A percentile compares a stretch with the other conserved stretches of the same genome.
Evolutionary conservation across 2,329 filamentous ascomycete species (phyloP).

Genomic region (Exophiala bonariae): DNA sequence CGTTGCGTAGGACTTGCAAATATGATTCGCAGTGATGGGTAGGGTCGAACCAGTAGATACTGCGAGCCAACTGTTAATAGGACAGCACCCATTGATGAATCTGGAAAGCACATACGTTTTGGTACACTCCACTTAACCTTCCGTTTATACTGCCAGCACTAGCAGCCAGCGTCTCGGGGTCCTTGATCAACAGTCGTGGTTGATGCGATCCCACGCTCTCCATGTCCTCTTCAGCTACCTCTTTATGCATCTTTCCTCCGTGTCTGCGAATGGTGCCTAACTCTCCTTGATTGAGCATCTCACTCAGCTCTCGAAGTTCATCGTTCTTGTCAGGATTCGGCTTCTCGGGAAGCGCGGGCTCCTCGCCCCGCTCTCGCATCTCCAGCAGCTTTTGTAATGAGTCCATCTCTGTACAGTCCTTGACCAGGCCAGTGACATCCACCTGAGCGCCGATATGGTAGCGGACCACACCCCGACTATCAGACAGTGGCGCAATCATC

Average conservation of each 20-base stretch:
- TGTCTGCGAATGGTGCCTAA: constrained; percentile 62
- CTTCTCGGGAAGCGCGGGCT: constrained; percentile 25
- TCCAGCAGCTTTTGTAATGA: constrained; percentile 54
- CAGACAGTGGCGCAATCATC: constrained; percentile 70
- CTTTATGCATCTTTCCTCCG: constrained; percentile 65
- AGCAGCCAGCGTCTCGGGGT: constrained; percentile 34
- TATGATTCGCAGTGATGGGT: constrained; percentile 65
- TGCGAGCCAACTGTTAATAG: constrained; percentile 20
- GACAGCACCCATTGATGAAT: not conserved
- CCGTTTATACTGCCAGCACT: constrained; percentile 35
- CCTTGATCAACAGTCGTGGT: constrained; percentile 51
- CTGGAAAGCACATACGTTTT: constrained; percentile 49
- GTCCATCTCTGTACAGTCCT: constrained; percentile 65
- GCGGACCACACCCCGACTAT: constrained; percentile 64
- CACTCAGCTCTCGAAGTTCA: constrained; percentile 65
- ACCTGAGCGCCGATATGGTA: constrained; percentile 74
- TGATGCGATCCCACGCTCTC: constrained; percentile 33
- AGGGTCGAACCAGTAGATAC: constrained; percentile 54
- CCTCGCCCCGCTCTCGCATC: constrained; percentile 33
- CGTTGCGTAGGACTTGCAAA: constrained; percentile 69
- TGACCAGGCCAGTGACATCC: constrained; percentile 68
- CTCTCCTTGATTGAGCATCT: constrained; percentile 70
- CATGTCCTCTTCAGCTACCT: constrained; percentile 45
- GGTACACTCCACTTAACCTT: constrained; percentile 55
- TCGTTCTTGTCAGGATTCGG: constrained; percentile 47